A percentile compares a stretch with the other conserved stretches of the same genome.
Conservation (phyloP, 1,284 basidiomycete genomes). For the Amylostereum areolatum region DNA sequence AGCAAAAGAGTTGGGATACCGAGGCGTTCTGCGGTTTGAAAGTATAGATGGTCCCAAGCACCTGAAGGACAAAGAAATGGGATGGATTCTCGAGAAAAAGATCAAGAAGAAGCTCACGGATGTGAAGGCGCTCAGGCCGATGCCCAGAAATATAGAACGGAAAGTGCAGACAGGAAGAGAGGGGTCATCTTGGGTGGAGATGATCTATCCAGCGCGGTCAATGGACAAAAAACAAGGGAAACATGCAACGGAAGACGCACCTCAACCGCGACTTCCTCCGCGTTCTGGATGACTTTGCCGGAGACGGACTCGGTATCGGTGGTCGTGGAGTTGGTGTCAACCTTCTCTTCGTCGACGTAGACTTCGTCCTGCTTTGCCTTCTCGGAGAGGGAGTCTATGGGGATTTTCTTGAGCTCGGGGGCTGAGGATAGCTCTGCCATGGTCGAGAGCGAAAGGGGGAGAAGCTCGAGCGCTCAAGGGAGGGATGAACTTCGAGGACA, state of each 20-base stretch:
- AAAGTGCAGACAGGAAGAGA: conserved; percentile 53
- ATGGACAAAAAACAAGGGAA: neutral
- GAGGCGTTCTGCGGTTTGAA: conserved; percentile 57
- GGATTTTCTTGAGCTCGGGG: neutral
- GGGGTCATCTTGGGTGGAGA: conserved; percentile 51
- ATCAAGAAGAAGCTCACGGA: conserved; percentile 29
- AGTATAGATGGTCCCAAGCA: conserved; percentile 53
- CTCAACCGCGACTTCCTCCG: conserved; percentile 40
- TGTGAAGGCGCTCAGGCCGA: conserved; percentile 57
- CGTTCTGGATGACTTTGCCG: conserved; percentile 30
- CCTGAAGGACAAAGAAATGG: conserved; percentile 15
- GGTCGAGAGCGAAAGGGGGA: neutral
- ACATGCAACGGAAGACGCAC: conserved; percentile 17
- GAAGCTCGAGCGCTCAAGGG: too few species aligned
- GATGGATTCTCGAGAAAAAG: conserved; percentile 2
- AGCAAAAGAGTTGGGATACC: conserved; percentile 46
- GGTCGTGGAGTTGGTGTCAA: neutral
- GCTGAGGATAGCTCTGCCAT: neutral
- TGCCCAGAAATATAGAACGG: conserved; percentile 51
- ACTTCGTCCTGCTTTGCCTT: neutral
- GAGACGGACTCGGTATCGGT: neutral
- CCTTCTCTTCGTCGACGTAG: conserved; percentile 1
- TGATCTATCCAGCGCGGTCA: conserved; percentile 26
- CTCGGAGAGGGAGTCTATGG: neutral
- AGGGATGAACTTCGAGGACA: too few species aligned